A percentile compares a stretch with the other conserved stretches of the same genome.
Conservation (phyloP, 371 early-diverging fungal genomes). For the Chytridium lagenaria region DNA sequence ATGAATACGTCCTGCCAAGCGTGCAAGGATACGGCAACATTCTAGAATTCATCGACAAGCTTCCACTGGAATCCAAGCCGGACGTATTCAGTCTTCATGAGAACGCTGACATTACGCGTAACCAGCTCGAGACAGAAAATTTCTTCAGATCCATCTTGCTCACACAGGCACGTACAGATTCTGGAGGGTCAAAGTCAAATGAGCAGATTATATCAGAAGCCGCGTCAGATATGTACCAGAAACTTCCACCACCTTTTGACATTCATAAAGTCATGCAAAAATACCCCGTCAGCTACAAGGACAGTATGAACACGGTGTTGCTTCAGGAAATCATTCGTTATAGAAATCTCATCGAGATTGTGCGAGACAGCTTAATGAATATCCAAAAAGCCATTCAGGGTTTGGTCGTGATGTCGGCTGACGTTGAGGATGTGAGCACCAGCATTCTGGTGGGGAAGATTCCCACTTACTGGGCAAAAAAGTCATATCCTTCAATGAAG, state of each 20-base stretch:
- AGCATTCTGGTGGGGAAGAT: conserved; percentile 58
- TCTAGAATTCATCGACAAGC: conserved; percentile 52
- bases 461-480: conserved; percentile 57
- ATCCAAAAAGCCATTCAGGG: conserved; percentile 66
- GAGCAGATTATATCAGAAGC: conserved; percentile 57
- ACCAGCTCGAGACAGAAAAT: conserved; percentile 58
- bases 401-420: conserved; percentile 61
- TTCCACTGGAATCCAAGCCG: conserved; percentile 59
- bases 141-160: conserved; percentile 56
- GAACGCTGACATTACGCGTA: conserved; percentile 62
- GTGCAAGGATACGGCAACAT: conserved; percentile 45
- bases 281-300: conserved; percentile 58
- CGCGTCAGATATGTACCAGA: conserved; percentile 56
- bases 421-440: conserved; percentile 58
- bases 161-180: conserved; percentile 54
- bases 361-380: conserved; percentile 55
- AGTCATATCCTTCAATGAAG: conserved; percentile 62
- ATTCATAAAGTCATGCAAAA: conserved; percentile 41
- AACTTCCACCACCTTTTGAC: conserved; percentile 55
- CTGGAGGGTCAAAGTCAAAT: conserved; percentile 51
- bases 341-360: conserved; percentile 52
- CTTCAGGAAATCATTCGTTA: conserved; percentile 62
- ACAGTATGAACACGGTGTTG: conserved; percentile 65
- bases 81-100: conserved; percentile 63
- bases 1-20: conserved; percentile 50